These are phyloP conservation scores for Xenoacremonium recifei DNA, from an alignment of 2,329 filamentous ascomycete genomes.

Conservation along the genomic window DNA sequence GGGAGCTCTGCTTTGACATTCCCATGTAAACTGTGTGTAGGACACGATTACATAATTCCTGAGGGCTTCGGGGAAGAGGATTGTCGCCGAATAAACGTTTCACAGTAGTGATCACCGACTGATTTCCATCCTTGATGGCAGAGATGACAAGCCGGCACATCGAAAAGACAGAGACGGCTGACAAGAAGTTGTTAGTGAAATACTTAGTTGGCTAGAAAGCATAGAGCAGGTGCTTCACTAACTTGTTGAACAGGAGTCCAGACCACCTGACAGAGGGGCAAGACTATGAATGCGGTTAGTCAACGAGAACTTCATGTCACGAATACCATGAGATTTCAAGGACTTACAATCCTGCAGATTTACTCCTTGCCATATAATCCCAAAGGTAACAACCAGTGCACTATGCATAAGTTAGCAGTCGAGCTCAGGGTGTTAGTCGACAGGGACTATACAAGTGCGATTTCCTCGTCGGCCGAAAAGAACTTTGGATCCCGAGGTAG, in stretches of 20 bases:
- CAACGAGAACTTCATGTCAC: background rate
- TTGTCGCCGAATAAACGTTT: conserved; percentile 22
- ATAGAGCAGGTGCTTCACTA: conserved; percentile 38
- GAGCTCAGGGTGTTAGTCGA: background rate
- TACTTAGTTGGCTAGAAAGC: conserved; percentile 31
- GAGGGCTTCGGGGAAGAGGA: conserved; percentile 47
- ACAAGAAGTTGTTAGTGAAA: background rate
- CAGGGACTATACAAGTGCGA: conserved; percentile 8
- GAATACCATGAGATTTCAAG: background rate
- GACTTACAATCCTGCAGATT: conserved; percentile 41
- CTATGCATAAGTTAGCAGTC: background rate
- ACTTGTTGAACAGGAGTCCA: conserved; percentile 19
- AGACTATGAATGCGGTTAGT: conserved; percentile 1
- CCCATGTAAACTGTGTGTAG: conserved; percentile 53
- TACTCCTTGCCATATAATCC: conserved; percentile 53
- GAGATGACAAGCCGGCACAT: conserved; percentile 54
- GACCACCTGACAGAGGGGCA: conserved; percentile 18
- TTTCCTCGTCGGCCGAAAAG: conserved; percentile 23
- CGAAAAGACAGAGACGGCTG: conserved; percentile 32
- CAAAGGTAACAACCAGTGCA: conserved; percentile 38
- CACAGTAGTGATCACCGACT: conserved; percentile 36
- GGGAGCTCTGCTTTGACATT: conserved; percentile 63
- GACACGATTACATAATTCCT: conserved; percentile 51
- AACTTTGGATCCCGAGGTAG: conserved; percentile 20
- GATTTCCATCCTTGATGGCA: conserved; percentile 15